A percentile compares a stretch with the other conserved stretches of the same genome.
These are phyloP conservation scores for Fusarium algeriense DNA, from an alignment of 2,329 filamentous ascomycete genomes.

Conservation along the genomic window DNA sequence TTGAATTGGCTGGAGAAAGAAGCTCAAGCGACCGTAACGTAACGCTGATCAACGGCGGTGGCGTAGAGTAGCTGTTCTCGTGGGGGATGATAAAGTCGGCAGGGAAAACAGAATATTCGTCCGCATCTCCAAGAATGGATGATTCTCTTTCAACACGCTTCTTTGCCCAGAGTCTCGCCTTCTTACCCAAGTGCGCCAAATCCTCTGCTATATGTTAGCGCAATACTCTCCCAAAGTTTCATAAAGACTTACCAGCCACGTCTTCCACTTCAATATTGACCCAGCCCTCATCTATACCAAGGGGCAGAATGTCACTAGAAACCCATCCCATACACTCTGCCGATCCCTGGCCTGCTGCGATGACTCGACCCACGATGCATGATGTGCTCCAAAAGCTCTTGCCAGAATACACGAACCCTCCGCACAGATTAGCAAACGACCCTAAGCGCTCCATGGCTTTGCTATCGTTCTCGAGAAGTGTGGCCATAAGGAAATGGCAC, in stretches of 20 bases:
- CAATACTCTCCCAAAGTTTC: background rate
- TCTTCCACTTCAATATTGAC: conserved; percentile 68
- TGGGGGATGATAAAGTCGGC: conserved; percentile 73
- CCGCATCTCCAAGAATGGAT: conserved; percentile 68
- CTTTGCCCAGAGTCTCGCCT: conserved; percentile 73
- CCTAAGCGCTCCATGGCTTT: conserved; percentile 70
- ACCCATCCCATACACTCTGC: conserved; percentile 78
- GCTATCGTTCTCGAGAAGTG: conserved; percentile 73
- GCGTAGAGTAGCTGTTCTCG: conserved; percentile 65
- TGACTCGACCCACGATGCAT: conserved; percentile 73
- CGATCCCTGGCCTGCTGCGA: conserved; percentile 72
- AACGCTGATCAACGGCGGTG: conserved; percentile 62
- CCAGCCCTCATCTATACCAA: conserved; percentile 67
- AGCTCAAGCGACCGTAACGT: conserved; percentile 66
- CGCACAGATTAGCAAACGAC: conserved; percentile 71
- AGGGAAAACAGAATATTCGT: conserved; percentile 66
- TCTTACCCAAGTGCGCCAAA: conserved; percentile 62
- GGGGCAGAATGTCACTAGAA: conserved; percentile 69
- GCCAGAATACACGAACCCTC: conserved; percentile 72
- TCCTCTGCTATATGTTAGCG: conserved; percentile 57
- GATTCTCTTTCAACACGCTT: conserved; percentile 70
- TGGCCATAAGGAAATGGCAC: conserved; percentile 74
- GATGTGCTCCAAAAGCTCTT: conserved; percentile 78
- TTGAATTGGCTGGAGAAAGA: conserved; percentile 57
- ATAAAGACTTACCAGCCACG: conserved; percentile 59